Evolutionary conservation across 805 yeast species (phyloP).

Genomic region (Wickerhamiella azymoides): DNA sequence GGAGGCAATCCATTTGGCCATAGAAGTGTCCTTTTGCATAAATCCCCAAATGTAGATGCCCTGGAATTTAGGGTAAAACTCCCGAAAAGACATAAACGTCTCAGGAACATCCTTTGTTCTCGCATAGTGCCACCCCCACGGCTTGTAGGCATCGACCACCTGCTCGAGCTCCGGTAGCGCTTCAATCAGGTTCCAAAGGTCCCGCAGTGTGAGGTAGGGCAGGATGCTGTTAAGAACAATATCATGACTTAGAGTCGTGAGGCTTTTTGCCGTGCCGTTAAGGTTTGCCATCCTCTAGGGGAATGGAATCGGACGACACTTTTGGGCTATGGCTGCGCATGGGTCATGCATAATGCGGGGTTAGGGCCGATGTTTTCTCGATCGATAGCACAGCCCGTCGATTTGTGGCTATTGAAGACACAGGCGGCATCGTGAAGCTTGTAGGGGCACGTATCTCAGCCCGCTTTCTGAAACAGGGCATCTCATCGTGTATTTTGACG

Average conservation of each 20-base stretch:
- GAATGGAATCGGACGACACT: too few relatives aligned
- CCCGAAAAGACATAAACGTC: neutral
- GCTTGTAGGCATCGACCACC: neutral
- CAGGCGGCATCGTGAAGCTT: too few relatives aligned
- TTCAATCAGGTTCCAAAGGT: neutral
- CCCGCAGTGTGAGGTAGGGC: neutral
- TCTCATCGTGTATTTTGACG: too few relatives aligned
- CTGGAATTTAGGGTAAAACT: constrained; percentile 4
- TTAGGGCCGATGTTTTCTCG: too few relatives aligned
- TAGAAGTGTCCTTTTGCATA: neutral
- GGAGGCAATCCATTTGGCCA: neutral
- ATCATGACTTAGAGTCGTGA: neutral
- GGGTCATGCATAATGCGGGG: too few relatives aligned
- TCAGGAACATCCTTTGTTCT: neutral
- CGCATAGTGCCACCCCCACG: neutral
- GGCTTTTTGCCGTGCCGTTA: neutral
- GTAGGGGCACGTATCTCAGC: too few relatives aligned
- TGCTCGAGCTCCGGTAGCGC: constrained; percentile 1
- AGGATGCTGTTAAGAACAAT: neutral
- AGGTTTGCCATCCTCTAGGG: neutral
- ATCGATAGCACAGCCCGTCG: too few relatives aligned
- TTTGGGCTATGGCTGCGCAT: too few relatives aligned
- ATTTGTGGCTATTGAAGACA: too few relatives aligned
- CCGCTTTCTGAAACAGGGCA: too few relatives aligned
- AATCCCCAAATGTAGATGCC: constrained; percentile 5